phyloP scores from a whole-genome alignment of 768 basidiomycete genomes.

The Lactarius pseudohatsudake region DNA sequence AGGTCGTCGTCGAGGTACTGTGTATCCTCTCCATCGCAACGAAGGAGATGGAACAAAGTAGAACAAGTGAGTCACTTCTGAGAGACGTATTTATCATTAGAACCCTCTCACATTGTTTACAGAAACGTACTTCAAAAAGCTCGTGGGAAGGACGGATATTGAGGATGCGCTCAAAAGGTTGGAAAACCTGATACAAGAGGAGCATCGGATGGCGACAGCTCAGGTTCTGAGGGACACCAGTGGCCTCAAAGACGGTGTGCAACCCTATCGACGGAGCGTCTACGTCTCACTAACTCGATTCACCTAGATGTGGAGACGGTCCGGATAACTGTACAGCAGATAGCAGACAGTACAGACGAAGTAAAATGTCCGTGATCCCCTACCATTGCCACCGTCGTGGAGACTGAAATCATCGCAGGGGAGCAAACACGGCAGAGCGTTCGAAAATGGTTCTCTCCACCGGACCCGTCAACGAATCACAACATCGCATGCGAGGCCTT shows the following conservation, averaged over 20 bases:
- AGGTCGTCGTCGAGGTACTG: constrained; percentile 1
- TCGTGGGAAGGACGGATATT: constrained; percentile 1
- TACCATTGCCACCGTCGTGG: not conserved
- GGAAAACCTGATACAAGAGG: constrained; percentile 8
- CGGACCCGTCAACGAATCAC: constrained; percentile 9
- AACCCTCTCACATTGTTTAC: not conserved
- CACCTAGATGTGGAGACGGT: not conserved
- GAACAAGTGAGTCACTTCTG: not conserved
- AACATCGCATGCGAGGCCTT: not conserved
- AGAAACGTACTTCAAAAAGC: constrained; percentile 11
- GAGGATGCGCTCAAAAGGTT: constrained; percentile 4
- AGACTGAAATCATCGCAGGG: not conserved
- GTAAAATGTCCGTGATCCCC: constrained; percentile 1
- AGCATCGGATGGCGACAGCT: not conserved
- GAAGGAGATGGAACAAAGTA: not conserved
- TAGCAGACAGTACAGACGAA: not conserved
- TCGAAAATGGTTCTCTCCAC: constrained; percentile 6
- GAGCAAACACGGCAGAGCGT: not conserved
- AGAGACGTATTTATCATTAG: not conserved
- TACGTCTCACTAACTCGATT: not conserved
- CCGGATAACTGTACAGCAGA: too few relatives aligned
- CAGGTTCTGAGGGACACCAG: not conserved
- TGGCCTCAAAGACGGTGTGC: not conserved
- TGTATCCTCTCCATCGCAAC: constrained; percentile 9
- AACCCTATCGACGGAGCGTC: not conserved